Evolutionary conservation across 2,329 filamentous ascomycete genomes (phyloP), one percentile per base, ranked within the genome.

Genomic region (Cordyceps pruinosa): DNA sequence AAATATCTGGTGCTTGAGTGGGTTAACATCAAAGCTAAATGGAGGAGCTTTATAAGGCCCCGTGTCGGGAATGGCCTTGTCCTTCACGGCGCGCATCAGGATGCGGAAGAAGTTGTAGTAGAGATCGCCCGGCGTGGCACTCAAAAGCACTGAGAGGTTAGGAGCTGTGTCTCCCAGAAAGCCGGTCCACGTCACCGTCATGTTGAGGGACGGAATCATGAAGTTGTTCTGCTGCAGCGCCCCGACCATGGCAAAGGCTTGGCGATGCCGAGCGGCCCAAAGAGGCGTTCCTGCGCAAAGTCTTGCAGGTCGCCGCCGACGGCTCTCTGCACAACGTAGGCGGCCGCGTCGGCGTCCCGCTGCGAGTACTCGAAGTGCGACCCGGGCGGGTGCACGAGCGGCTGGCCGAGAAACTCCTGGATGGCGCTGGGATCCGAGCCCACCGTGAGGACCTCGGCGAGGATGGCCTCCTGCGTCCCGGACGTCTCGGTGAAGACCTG

Each of bases 61-160:
- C n/a, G n/a, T n/a, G n/a, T n/a, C 28, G 9, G 48, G 28, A 51
- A 41, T n/a, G n/a, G n/a, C n/a, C n/a, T n/a, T n/a, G 10, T 41
- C 23, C 28, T 51, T 34, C 12, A 28, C n/a, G 10, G 48, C 48
- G 15, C 25, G 28, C 48, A 51, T 49, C 19, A 49, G 28, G 34
- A 49, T 49, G 13, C 46, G 46, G 26, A 49, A 49, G 46, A 49
- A 49, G 34, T 35, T 49, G 46, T 49, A 49, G 46, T 49, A 49
- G 6, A 49, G 26, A 7, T 49, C 46, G 23, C 28, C 46, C 10
- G 28, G 46, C 28, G 23, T 21, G 10, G 45, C 45, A 17, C 45
- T 48, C 26, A 48, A 34, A 32, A 48, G 28, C 15, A 48, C 45
- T n/a, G 45, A 48, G 25, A 48, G 45, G 45, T 48, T 48, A 3